A percentile compares a stretch with the other conserved stretches of the same genome.
phyloP scores from a whole-genome alignment of 495 filamentous ascomycete species.

The Staphylotrichum longicolle region DNA sequence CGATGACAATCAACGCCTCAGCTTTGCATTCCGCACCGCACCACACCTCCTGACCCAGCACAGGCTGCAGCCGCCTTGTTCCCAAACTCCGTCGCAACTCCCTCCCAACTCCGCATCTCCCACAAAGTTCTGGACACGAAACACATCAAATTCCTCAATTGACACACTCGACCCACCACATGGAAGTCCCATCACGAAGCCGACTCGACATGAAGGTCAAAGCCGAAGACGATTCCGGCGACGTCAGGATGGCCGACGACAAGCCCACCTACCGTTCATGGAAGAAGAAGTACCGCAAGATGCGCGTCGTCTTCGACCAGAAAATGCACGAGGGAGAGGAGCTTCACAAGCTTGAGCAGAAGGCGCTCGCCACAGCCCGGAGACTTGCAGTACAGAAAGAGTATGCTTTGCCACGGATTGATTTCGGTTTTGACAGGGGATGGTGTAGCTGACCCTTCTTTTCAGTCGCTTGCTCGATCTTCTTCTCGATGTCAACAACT shows the following conservation, averaged over 20 bases:
- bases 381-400: constrained; percentile 86
- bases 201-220: constrained; percentile 28
- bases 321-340: constrained; percentile 75
- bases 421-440: constrained; percentile 10
- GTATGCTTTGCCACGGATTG: constrained; percentile 31
- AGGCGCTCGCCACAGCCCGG: constrained; percentile 70
- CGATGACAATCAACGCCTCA: constrained; percentile 14
- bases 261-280: constrained; percentile 44
- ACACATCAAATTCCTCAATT: neutral
- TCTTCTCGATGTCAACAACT: constrained; percentile 81
- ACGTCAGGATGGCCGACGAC: constrained; percentile 36
- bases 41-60: neutral
- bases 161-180: constrained; percentile 17
- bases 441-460: constrained; percentile 7
- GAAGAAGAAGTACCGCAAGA: constrained; percentile 95
- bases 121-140: neutral
- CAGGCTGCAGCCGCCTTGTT: neutral
- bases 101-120: neutral
- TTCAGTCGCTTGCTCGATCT: constrained; percentile 75
- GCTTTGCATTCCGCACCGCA: neutral
- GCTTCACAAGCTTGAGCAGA: constrained; percentile 73
- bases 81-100: constrained; percentile 9
- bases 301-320: constrained; percentile 80
- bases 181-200: constrained; percentile 31
- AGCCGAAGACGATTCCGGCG: constrained; percentile 36